These are phyloP conservation scores for Porphyrellus sp. DNA, from an alignment of 1,284 basidiomycete species.

Conservation along the genomic window DNA sequence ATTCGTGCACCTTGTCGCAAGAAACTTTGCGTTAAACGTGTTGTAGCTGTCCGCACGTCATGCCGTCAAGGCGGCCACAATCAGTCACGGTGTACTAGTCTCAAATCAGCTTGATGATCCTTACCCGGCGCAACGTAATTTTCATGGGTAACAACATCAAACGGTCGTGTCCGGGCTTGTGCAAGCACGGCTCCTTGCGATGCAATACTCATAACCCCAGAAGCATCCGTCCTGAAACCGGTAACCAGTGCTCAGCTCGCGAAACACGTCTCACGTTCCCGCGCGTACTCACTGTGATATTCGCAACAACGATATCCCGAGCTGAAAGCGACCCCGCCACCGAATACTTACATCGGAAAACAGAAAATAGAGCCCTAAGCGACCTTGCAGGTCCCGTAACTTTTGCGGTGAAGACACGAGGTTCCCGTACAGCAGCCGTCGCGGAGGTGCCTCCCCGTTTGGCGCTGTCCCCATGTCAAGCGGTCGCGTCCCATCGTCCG, in stretches of 20 bases:
- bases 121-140: conserved; percentile 79
- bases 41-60: conserved; percentile 30
- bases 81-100: conserved; percentile 23
- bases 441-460: conserved; percentile 44
- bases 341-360: conserved; percentile 89
- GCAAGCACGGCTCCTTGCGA: conserved; percentile 61
- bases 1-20: conserved; percentile 76
- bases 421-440: conserved; percentile 77
- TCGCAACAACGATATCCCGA: conserved; percentile 72
- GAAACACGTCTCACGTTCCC: conserved; percentile 16
- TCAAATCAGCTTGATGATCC: conserved; percentile 34
- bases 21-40: conserved; percentile 59
- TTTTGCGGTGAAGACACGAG: conserved; percentile 78
- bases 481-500: conserved; percentile 54
- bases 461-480: conserved; percentile 55
- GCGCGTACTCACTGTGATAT: conserved; percentile 66
- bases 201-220: conserved; percentile 46
- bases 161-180: conserved; percentile 63
- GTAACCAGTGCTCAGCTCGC: conserved; percentile 23
- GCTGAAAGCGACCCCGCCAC: conserved; percentile 69
- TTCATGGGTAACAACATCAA: conserved; percentile 70
- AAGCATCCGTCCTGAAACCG: conserved; percentile 48
- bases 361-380: conserved; percentile 77
- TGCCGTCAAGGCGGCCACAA: conserved; percentile 17
- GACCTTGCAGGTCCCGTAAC: conserved; percentile 73